A percentile compares a stretch with the other conserved stretches of the same genome.
Evolutionary conservation across 768 basidiomycete species (phyloP).

Genomic region (Termitomyces sp.): DNA sequence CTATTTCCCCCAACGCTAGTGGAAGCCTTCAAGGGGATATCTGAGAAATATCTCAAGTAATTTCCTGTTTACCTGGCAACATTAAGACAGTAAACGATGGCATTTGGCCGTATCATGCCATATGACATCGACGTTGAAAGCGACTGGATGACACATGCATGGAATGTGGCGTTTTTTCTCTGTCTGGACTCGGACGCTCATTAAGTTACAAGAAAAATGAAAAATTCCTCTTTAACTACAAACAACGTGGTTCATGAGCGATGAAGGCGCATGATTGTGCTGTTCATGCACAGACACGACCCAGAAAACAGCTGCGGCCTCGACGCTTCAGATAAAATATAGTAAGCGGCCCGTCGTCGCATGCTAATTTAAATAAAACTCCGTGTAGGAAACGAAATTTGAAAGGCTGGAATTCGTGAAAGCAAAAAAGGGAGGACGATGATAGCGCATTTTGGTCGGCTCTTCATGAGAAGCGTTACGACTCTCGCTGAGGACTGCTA

Average conservation of each 20-base stretch:
- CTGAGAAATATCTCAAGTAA: background rate
- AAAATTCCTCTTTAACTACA: too few species aligned
- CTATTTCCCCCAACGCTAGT: background rate
- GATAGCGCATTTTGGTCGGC: slow-evolving; percentile 5
- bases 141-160: background rate
- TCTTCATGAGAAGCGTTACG: slow-evolving; percentile 24
- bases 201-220: too few species aligned
- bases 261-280: background rate
- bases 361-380: background rate
- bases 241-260: background rate
- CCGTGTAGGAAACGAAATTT: background rate
- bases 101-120: background rate
- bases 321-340: slow-evolving; percentile 25
- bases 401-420: background rate
- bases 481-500: slow-evolving; percentile 30
- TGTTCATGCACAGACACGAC: slow-evolving; percentile 7
- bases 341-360: slow-evolving; percentile 20
- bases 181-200: too few species aligned
- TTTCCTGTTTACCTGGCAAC: background rate
- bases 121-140: background rate
- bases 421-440: background rate
- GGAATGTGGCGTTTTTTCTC: background rate
- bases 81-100: background rate
- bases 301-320: slow-evolving; percentile 24
- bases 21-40: background rate